A percentile compares a stretch with the other conserved stretches of the same genome.
Evolutionary conservation across 257 asterid species (phyloP).

Genomic region (Striga asiatica): DNA sequence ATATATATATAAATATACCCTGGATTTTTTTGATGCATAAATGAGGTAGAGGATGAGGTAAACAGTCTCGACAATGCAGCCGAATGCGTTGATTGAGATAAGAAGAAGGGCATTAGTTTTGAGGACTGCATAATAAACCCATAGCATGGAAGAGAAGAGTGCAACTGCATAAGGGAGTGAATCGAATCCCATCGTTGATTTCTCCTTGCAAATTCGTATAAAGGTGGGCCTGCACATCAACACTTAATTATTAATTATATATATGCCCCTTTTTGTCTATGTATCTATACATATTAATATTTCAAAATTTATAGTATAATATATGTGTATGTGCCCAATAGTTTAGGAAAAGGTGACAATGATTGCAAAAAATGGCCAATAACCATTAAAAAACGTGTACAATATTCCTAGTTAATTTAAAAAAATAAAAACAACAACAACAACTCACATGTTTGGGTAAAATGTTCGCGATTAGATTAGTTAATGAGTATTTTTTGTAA

Average conservation of each 20-base stretch:
- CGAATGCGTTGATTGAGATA: slow-evolving; percentile 42
- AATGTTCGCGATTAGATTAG: too few relatives aligned
- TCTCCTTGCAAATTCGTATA: slow-evolving; percentile 29
- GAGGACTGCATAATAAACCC: slow-evolving; percentile 43
- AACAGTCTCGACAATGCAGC: slow-evolving; percentile 34
- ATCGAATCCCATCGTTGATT: slow-evolving; percentile 45
- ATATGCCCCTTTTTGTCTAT: too few relatives aligned
- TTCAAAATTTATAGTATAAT: too few relatives aligned
- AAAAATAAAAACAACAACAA: neutral
- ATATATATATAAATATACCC: slow-evolving; percentile 19
- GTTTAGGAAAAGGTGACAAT: too few relatives aligned
- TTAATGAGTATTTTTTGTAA: too few relatives aligned
- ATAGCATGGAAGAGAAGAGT: slow-evolving; percentile 39
- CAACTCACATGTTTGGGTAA: too few relatives aligned
- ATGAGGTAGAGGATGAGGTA: slow-evolving; percentile 31
- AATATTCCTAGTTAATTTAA: neutral
- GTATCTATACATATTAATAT: too few relatives aligned
- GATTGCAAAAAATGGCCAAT: too few relatives aligned
- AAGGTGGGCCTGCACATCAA: slow-evolving; percentile 38
- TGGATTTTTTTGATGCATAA: slow-evolving; percentile 34
- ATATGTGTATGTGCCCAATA: too few relatives aligned
- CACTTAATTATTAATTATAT: neutral
- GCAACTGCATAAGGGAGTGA: slow-evolving; percentile 42
- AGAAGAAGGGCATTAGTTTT: slow-evolving; percentile 31
- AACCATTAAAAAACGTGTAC: too few relatives aligned